A percentile compares a stretch with the other conserved stretches of the same genome.
These are phyloP conservation scores for Fusarium continuum DNA, from an alignment of 2,329 filamentous ascomycete genomes.

Conservation along the genomic window DNA sequence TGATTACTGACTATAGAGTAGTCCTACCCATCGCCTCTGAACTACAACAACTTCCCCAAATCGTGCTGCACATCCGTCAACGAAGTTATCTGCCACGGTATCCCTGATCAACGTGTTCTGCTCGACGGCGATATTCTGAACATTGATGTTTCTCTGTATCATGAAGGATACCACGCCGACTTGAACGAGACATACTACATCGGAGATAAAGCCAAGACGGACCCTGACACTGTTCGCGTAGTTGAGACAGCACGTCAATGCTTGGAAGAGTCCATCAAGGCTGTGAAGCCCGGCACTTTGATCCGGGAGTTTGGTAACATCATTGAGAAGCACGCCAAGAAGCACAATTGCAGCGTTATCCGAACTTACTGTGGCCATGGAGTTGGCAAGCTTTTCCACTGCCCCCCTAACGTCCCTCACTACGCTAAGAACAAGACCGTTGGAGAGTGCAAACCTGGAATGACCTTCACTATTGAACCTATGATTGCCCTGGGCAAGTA, in stretches of 20 bases:
- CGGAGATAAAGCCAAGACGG: conserved; percentile 82
- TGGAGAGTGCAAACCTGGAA: conserved; percentile 90
- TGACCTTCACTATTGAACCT: conserved; percentile 99
- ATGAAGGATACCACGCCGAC: conserved; percentile 94
- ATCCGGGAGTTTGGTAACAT: conserved; percentile 94
- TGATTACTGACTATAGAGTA: conserved; percentile 49
- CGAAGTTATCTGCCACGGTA: conserved; percentile 98
- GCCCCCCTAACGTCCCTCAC: conserved; percentile 92
- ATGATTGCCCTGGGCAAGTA: conserved; percentile 96
- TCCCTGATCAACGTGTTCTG: conserved; percentile 88
- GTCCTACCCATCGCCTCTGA: conserved; percentile 94
- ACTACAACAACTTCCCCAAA: conserved; percentile 97
- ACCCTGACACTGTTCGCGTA: conserved; percentile 88
- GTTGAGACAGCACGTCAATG: conserved; percentile 91
- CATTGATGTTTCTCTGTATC: conserved; percentile 94
- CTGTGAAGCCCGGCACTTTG: conserved; percentile 91
- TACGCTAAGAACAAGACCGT: conserved; percentile 99
- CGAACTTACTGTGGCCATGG: conserved; percentile 97
- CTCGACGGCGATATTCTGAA: conserved; percentile 96
- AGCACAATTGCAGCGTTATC: conserved; percentile 85
- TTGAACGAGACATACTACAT: conserved; percentile 99
- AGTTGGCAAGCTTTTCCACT: conserved; percentile 93
- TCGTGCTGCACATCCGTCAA: conserved; percentile 97
- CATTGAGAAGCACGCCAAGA: conserved; percentile 95
- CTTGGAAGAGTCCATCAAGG: conserved; percentile 87